Percentiles rank a stretch among this genome's conserved stretches.
phyloP scores from a whole-genome alignment of 2,329 filamentous ascomycete genomes.

The Ophiostoma ulmi region DNA sequence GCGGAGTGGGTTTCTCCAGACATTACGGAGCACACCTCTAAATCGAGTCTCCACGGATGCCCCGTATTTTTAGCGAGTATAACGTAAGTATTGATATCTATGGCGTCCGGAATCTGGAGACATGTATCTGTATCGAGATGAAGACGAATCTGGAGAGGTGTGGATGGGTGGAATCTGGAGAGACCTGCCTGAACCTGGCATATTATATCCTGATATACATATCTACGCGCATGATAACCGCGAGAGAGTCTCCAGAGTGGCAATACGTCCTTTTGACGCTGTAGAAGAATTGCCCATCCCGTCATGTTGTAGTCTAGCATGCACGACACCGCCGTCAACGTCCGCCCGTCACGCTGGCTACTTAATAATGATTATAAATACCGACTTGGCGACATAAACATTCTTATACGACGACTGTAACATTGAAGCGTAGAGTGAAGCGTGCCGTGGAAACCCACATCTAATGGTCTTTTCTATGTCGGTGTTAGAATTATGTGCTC shows the following conservation, averaged over 20 bases:
- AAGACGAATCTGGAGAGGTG: neutral
- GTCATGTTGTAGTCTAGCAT: neutral
- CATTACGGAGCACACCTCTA: slow-evolving; percentile 4
- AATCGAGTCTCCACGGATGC: slow-evolving; percentile 3
- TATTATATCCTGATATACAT: neutral
- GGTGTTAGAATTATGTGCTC: neutral
- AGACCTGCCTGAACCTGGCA: neutral
- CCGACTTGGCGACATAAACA: no score
- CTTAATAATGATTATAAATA: neutral
- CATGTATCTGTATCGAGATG: neutral
- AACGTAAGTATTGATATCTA: slow-evolving; percentile 11
- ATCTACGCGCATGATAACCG: neutral
- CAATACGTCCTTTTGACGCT: neutral
- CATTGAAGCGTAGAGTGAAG: neutral
- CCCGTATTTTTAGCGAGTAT: neutral
- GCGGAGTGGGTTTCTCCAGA: neutral
- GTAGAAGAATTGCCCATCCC: neutral
- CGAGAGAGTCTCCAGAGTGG: neutral
- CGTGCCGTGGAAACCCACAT: neutral
- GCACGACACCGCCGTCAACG: neutral
- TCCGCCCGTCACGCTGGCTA: neutral
- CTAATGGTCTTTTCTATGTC: neutral
- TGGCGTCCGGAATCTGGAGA: neutral
- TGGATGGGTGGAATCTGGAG: neutral
- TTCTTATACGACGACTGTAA: neutral